A percentile compares a stretch with the other conserved stretches of the same genome.
Evolutionary conservation across 805 yeast species (phyloP).

Genomic region (Candida khao-thaluensis): DNA sequence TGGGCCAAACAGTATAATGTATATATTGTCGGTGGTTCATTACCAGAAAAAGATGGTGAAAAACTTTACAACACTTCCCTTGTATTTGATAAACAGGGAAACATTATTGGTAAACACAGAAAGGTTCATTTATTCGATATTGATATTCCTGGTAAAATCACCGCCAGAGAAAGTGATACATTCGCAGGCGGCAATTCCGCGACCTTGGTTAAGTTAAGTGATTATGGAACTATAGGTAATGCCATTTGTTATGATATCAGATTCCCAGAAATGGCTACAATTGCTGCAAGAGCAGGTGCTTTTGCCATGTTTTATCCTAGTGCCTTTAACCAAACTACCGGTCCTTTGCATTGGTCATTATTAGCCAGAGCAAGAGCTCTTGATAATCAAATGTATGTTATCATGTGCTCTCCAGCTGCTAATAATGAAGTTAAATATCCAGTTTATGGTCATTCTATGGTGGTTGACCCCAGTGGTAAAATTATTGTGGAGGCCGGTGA

Average conservation of each 20-base stretch:
- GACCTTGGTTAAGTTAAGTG: conserved; percentile 62
- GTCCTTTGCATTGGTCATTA: conserved; percentile 72
- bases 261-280: conserved; percentile 67
- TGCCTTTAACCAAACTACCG: conserved; percentile 74
- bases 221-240: conserved; percentile 63
- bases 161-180: conserved; percentile 72
- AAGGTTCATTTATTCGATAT: conserved; percentile 88
- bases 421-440: conserved; percentile 57
- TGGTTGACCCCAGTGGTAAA: conserved; percentile 62
- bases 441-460: conserved; percentile 66
- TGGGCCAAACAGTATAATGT: conserved; percentile 21
- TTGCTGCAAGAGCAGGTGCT: conserved; percentile 57
- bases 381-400: conserved; percentile 64
- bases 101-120: conserved; percentile 71
- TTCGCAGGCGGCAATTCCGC: conserved; percentile 72
- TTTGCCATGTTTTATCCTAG: conserved; percentile 73
- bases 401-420: conserved; percentile 81
- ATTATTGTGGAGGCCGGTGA: conserved; percentile 73
- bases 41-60: conserved; percentile 20
- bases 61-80: conserved; percentile 19
- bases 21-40: conserved; percentile 24
- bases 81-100: conserved; percentile 50
- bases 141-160: conserved; percentile 76
- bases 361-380: conserved; percentile 66
- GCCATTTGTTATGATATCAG: conserved; percentile 76